phyloP scores from a whole-genome alignment of 2,329 filamentous ascomycete genomes.

The Alternaria longipes region DNA sequence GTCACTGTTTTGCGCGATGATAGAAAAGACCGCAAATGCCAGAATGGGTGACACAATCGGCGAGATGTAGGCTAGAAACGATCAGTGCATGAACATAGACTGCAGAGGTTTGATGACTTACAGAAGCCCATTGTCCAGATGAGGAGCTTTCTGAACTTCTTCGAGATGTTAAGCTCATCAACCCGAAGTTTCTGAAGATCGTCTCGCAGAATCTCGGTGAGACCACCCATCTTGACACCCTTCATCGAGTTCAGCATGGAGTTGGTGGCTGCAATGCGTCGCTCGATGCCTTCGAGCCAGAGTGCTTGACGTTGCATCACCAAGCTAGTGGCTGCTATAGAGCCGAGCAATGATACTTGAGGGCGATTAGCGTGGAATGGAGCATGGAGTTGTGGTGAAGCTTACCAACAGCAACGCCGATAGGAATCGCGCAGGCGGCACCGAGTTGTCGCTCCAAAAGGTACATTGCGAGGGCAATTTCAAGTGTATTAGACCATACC shows the following conservation, averaged over 20 bases:
- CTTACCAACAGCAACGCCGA: slow-evolving; percentile 55
- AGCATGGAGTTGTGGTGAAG: not conserved
- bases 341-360: slow-evolving; percentile 36
- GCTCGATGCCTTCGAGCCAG: slow-evolving; percentile 58
- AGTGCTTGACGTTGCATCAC: slow-evolving; percentile 46
- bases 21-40: slow-evolving; percentile 57
- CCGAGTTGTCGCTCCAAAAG: slow-evolving; percentile 60
- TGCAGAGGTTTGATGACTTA: slow-evolving; percentile 19
- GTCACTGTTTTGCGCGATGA: slow-evolving; percentile 50
- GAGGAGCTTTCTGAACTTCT: slow-evolving; percentile 47
- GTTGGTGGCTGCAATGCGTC: slow-evolving; percentile 54
- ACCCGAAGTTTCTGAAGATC: slow-evolving; percentile 45
- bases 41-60: slow-evolving; percentile 55
- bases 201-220: slow-evolving; percentile 41
- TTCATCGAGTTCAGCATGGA: slow-evolving; percentile 58
- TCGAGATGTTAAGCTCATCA: slow-evolving; percentile 47
- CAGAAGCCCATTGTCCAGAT: slow-evolving; percentile 50
- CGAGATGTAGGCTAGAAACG: slow-evolving; percentile 37
- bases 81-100: slow-evolving; percentile 11
- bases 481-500: slow-evolving; percentile 50
- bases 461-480: slow-evolving; percentile 58
- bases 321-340: slow-evolving; percentile 40
- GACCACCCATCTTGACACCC: slow-evolving; percentile 57
- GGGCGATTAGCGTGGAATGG: not conserved
- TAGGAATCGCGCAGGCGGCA: slow-evolving; percentile 58